These are phyloP conservation scores for Fusarium pseudoanthophilum DNA, from an alignment of 2,329 filamentous ascomycete genomes.

Conservation along the genomic window DNA sequence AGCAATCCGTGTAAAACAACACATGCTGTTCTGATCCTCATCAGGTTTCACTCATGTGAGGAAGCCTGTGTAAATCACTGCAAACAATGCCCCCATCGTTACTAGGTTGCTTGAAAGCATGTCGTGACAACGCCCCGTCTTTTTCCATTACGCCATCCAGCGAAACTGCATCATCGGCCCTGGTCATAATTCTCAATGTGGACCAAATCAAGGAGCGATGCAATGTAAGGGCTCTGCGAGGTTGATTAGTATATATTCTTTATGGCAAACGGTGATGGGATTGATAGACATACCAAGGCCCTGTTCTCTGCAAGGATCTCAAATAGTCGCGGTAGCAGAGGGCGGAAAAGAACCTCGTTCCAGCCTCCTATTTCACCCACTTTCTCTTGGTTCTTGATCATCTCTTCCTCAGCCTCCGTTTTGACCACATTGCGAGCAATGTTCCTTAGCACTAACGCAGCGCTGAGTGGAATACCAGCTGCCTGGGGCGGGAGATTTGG, in stretches of 20 bases:
- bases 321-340: conserved; percentile 71
- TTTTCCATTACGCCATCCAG: conserved; percentile 15
- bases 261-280: neutral
- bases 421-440: conserved; percentile 75
- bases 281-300: conserved; percentile 60
- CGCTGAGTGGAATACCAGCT: conserved; percentile 81
- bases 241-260: conserved; percentile 24
- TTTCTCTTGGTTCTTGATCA: conserved; percentile 60
- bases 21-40: conserved; percentile 18
- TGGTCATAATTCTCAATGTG: conserved; percentile 45
- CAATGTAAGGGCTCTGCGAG: conserved; percentile 53
- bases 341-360: conserved; percentile 75
- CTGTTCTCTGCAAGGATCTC: conserved; percentile 77
- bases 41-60: conserved; percentile 28
- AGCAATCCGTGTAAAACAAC: conserved; percentile 29
- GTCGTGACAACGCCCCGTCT: conserved; percentile 22
- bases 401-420: conserved; percentile 67
- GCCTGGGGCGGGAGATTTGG: conserved; percentile 70
- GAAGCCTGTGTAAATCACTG: conserved; percentile 9
- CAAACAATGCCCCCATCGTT: conserved; percentile 4
- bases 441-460: conserved; percentile 81
- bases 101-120: neutral
- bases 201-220: conserved; percentile 54
- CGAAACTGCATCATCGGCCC: conserved; percentile 29
- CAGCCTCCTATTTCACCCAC: conserved; percentile 64